Base-by-base conservation (phyloP, 2,329 filamentous ascomycete species). In the Fonsecaea erecta region DNA sequence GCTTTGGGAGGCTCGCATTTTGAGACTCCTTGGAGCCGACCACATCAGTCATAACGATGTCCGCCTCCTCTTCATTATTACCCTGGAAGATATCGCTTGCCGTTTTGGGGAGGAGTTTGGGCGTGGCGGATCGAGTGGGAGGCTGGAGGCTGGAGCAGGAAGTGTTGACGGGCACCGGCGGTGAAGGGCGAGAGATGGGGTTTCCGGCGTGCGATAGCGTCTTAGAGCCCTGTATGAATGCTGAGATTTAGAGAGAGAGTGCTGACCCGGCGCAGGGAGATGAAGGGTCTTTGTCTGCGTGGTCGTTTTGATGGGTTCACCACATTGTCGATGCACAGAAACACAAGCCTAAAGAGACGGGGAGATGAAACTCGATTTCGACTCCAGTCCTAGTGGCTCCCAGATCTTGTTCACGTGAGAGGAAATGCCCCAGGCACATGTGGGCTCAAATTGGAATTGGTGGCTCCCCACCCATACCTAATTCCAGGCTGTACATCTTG, bases 91-190 rank as follows among this genome's bases (percentile, higher is more conserved):
- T 65, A 58, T 59, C 65, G 52, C 63, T 63, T 46, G 66, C 66
- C 66, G 66, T 70, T 58, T 69, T 66, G 64, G 71, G 68, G 53
- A 62, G 71, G 70, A 72, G 30, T 24, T 3, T 43, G 53, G 51
- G 16, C 16, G 46, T 56, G 14, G 58, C 57, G 63, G 62, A 65
- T 60, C 68, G 64, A 57, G 34, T 35, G 46, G 67, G 68, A 53
- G 66, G 68, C 57, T 61, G 67, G 68, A 53, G 66, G 68, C 57
- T 61, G 67, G 63, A 35, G 18, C 21, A 48, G 56, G 32, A 28
- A 52, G 53, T 52, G 48, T 51, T 43, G 55, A 21, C 32, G 60
- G 28, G 48, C 24, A 35, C 28, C 34, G 53, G 56, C 63, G 63
- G 63, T 65, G 63, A 62, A 62, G 52, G 60, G 28, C 37, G 40